Evolutionary conservation across 805 yeast genomes (phyloP).

Genomic region (Metschnikowia henanensis): DNA sequence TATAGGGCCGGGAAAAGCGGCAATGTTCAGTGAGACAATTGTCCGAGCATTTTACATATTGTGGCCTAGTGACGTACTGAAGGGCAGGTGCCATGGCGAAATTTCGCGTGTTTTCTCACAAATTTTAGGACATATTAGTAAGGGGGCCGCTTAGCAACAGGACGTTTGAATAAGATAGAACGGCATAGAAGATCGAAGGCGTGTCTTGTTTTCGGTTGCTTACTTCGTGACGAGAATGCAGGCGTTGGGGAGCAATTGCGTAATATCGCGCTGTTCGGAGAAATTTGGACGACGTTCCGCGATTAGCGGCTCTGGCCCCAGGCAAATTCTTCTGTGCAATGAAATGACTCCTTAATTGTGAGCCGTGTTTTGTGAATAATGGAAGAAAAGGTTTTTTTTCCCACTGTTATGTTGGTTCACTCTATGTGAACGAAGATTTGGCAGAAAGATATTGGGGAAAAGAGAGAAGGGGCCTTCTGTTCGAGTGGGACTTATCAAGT

Average conservation of each 20-base stretch:
- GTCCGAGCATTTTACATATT: too few relatives aligned
- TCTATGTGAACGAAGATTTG: too few relatives aligned
- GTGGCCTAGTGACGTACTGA: neutral
- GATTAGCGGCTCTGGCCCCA: too few relatives aligned
- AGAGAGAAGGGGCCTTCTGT: too few relatives aligned
- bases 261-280: neutral
- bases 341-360: too few relatives aligned
- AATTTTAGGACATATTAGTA: neutral
- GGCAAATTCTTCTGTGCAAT: neutral
- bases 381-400: neutral
- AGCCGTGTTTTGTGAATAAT: too few relatives aligned
- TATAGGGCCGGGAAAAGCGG: neutral
- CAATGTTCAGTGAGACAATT: too few relatives aligned
- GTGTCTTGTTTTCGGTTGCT: neutral
- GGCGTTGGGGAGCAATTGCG: neutral
- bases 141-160: too few relatives aligned
- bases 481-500: too few relatives aligned
- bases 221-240: neutral
- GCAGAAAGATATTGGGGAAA: too few relatives aligned
- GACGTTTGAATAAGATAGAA: too few relatives aligned
- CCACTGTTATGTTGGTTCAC: too few relatives aligned
- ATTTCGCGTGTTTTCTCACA: neutral
- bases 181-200: neutral
- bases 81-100: neutral
- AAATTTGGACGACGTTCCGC: neutral